Base-by-base conservation (phyloP, 2,329 filamentous ascomycete genomes). In the Phoma herbarum region DNA sequence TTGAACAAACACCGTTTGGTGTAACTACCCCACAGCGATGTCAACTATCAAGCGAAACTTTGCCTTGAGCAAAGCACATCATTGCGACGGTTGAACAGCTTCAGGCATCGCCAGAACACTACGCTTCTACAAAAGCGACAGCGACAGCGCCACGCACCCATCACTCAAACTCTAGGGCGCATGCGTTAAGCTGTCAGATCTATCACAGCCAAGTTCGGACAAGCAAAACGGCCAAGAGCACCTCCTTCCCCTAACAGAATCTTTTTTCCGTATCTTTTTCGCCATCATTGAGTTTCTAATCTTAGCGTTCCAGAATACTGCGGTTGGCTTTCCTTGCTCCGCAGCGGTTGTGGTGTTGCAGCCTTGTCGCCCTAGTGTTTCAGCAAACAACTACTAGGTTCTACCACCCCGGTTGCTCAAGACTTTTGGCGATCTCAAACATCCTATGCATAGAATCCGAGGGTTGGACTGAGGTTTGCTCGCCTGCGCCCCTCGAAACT, bases 211-310 rank as follows among this genome's bases (percentile, higher is more conserved):
- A 57, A 67, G 69, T 28, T 53, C 49, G 26, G 64, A 70, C 51
- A 71, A 73, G 56, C 72, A 73, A 62, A 63, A 65, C 48, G 61
- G 63, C 51, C 65, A 71, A 57, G 53, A n/a, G 14, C 48, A 18
- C 37, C 6, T 29, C 25, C 42, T 46, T 18, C 43, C 18, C 43
- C 43, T 31, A 11, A 14, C 26, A 25, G 10, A 4, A 18, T 18
- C 20, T 11, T 10, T n/a, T 35, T 11, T n/a, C 14, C 20, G 25
- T 39, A 33, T 16, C 12, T 35, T 48, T 43, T 26, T 29, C 16
- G 43, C 33, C 12, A 33, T 39, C 16, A 18, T 31, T 22, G 47
- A 37, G 57, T 57, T 56, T 59, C 48, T 39, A 33, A 58, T 12
- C 23, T 25, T 39, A 56, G 45, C 35, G 41, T 53, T 33, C 44